These are phyloP conservation scores for Przewalskia tangutica DNA, from an alignment of 257 asterid genomes.

Conservation along the genomic window DNA sequence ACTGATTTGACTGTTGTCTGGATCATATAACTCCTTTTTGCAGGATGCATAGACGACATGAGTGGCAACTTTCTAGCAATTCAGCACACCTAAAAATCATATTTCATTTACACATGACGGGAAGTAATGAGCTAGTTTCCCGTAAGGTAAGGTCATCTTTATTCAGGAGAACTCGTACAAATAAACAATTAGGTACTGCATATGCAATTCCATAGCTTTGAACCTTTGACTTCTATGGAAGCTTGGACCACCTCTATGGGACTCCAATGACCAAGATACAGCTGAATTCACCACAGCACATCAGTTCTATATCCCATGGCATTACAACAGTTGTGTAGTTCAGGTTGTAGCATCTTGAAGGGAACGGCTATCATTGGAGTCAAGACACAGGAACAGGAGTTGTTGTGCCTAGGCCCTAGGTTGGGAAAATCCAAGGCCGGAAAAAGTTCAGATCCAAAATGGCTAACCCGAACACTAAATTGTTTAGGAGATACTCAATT, in stretches of 20 bases:
- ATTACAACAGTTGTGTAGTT: neutral
- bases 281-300: neutral
- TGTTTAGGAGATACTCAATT: neutral
- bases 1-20: neutral
- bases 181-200: neutral
- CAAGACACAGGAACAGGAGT: neutral
- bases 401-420: neutral
- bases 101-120: neutral
- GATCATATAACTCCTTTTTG: neutral
- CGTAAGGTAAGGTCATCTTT: neutral
- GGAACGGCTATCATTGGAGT: neutral
- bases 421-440: neutral
- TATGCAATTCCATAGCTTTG: neutral
- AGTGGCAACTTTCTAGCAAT: neutral
- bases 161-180: neutral
- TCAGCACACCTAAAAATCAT: neutral
- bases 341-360: neutral
- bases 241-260: neutral
- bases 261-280: neutral
- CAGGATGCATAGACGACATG: neutral
- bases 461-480: neutral
- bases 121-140: neutral
- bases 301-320: neutral
- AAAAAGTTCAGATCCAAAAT: neutral
- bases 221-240: neutral